These are phyloP conservation scores for Inga laurina DNA, from an alignment of 306 rosid species.

Conservation along the genomic window DNA sequence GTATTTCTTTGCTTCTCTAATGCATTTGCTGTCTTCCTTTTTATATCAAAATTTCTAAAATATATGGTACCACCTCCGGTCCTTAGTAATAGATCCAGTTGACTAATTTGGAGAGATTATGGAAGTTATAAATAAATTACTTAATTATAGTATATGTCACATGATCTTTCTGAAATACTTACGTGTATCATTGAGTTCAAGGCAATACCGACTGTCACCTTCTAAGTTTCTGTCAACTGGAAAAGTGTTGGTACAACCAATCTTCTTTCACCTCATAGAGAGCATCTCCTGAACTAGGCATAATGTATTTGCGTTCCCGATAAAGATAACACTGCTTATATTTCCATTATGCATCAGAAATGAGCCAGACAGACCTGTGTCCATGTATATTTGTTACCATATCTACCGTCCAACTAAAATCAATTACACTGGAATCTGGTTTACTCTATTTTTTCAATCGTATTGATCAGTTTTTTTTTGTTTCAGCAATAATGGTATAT, in stretches of 20 bases:
- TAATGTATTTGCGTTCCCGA: neutral
- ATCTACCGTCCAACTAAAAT: neutral
- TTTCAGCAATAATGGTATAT: slow-evolving; percentile 12
- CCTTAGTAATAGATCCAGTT: too few relatives aligned
- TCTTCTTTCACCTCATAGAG: neutral
- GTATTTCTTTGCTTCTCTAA: slow-evolving; percentile 46
- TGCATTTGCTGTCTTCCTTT: neutral
- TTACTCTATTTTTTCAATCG: neutral
- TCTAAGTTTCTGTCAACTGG: neutral
- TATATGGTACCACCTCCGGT: too few relatives aligned
- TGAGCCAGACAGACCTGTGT: neutral
- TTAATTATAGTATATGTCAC: too few relatives aligned
- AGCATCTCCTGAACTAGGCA: neutral
- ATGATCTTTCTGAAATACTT: too few relatives aligned
- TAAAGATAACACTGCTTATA: neutral
- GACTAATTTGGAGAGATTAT: too few relatives aligned
- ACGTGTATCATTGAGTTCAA: too few relatives aligned
- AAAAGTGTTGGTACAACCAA: neutral
- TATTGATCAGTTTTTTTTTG: slow-evolving; percentile 11
- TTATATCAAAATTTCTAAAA: neutral
- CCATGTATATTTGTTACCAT: neutral
- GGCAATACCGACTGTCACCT: neutral
- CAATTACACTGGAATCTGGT: neutral
- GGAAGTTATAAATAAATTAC: too few relatives aligned
- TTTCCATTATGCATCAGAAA: neutral